Percentiles rank a stretch among this genome's conserved stretches.
phyloP scores from a whole-genome alignment of 805 yeast species.

The Ogataea minuta region DNA sequence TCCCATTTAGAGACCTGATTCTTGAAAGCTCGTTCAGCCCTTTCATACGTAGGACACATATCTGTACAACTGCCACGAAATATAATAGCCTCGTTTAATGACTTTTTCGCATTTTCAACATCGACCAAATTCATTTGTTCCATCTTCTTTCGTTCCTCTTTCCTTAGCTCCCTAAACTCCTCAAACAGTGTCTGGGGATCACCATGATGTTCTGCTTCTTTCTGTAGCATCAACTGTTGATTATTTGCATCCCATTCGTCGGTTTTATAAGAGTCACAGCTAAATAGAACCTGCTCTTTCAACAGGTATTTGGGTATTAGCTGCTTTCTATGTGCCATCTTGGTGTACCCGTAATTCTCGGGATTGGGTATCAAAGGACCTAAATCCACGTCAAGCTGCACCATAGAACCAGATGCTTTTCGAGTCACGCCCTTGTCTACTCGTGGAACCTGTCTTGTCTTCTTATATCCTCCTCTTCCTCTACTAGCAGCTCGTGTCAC shows the following conservation, averaged over 20 bases:
- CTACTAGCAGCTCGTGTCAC: neutral
- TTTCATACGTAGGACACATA: constrained; percentile 94
- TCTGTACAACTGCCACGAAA: constrained; percentile 87
- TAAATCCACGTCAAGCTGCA: constrained; percentile 16
- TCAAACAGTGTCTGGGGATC: constrained; percentile 77
- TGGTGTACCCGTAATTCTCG: constrained; percentile 29
- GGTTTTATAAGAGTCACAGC: constrained; percentile 33
- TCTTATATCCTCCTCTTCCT: constrained; percentile 8
- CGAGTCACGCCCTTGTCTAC: constrained; percentile 1
- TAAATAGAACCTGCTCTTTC: constrained; percentile 35
- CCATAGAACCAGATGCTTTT: neutral
- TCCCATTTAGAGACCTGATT: constrained; percentile 82
- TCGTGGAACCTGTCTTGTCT: constrained; percentile 5
- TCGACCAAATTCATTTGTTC: constrained; percentile 82
- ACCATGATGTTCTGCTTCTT: constrained; percentile 43
- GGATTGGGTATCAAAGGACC: constrained; percentile 33
- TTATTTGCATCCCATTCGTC: constrained; percentile 74
- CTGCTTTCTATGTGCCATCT: constrained; percentile 18
- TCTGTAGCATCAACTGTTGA: constrained; percentile 55
- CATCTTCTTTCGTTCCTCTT: constrained; percentile 73
- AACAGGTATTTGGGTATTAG: constrained; percentile 32
- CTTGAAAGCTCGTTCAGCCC: constrained; percentile 83
- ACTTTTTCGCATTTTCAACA: constrained; percentile 76
- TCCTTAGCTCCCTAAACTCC: constrained; percentile 69
- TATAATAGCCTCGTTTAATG: constrained; percentile 80